Percentiles rank a stretch among this genome's conserved stretches.
phyloP scores from a whole-genome alignment of 179 eudicot species.

The Sideroxylon spinosum region DNA sequence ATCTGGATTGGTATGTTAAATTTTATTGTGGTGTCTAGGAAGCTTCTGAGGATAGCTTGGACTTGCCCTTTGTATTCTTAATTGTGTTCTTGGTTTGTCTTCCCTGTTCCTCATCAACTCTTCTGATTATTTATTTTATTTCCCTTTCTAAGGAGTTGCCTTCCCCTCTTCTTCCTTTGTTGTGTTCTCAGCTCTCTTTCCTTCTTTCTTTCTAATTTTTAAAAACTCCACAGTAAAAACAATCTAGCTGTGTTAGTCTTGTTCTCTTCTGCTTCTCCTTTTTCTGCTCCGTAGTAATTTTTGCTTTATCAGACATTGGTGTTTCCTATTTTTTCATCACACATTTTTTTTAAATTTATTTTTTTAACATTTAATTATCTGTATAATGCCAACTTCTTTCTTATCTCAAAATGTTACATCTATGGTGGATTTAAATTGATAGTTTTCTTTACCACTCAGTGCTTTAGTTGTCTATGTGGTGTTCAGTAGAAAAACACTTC shows the following conservation, averaged over 20 bases:
- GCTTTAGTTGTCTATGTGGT: not conserved
- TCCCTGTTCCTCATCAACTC: not conserved
- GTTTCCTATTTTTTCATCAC: not conserved
- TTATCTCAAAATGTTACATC: not conserved
- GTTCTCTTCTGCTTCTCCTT: not conserved
- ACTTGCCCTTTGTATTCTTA: not conserved
- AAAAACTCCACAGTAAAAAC: not conserved
- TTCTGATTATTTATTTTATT: not conserved
- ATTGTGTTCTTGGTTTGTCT: no score
- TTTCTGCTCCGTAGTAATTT: not conserved
- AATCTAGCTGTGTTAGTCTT: not conserved
- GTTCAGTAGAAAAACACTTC: not conserved
- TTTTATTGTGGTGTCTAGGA: not conserved
- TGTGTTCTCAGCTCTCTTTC: not conserved
- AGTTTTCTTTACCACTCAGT: not conserved
- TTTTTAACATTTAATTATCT: not conserved
- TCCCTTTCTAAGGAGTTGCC: not conserved
- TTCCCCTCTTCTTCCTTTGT: not conserved
- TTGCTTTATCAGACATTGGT: not conserved
- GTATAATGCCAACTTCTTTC: not conserved
- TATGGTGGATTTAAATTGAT: not conserved
- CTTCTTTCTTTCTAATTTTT: no score
- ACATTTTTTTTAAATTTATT: not conserved
- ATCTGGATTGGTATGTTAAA: not conserved
- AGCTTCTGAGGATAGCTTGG: not conserved